These are phyloP conservation scores for Kodamaea fungicola DNA, from an alignment of 1,139 yeast genomes.

Conservation along the genomic window DNA sequence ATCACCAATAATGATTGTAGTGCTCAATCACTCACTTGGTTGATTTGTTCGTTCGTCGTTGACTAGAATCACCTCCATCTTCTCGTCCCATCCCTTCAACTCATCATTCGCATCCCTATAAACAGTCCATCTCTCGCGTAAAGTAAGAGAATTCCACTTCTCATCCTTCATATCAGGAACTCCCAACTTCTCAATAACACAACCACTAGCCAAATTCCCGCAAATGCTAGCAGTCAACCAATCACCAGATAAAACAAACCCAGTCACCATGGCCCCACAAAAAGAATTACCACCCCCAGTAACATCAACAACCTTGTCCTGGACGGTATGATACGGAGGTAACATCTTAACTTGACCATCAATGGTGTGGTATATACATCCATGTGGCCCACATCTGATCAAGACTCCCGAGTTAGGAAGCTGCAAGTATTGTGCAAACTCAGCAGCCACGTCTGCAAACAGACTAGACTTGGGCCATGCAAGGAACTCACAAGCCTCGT, in stretches of 20 bases:
- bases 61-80: neutral
- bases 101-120: slow-evolving; percentile 16
- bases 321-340: slow-evolving; percentile 70
- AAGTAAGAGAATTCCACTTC: slow-evolving; percentile 56
- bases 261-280: slow-evolving; percentile 76
- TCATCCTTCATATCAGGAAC: slow-evolving; percentile 44
- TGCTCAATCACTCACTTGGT: neutral
- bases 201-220: slow-evolving; percentile 78
- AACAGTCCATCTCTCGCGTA: slow-evolving; percentile 25
- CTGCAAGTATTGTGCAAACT: slow-evolving; percentile 39
- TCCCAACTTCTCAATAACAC: slow-evolving; percentile 75
- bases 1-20: too few relatives aligned
- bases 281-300: slow-evolving; percentile 95
- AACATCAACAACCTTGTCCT: slow-evolving; percentile 65
- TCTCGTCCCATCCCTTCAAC: slow-evolving; percentile 1
- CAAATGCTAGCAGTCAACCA: slow-evolving; percentile 56
- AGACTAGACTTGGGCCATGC: slow-evolving; percentile 19
- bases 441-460: slow-evolving; percentile 31
- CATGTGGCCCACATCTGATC: slow-evolving; percentile 68
- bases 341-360: slow-evolving; percentile 33
- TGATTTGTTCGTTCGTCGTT: neutral
- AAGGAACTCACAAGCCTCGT: slow-evolving; percentile 68
- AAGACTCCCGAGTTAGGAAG: slow-evolving; percentile 46
- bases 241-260: slow-evolving; percentile 49
- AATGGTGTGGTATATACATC: slow-evolving; percentile 41